Percentiles rank a stretch among this genome's conserved stretches.
Evolutionary conservation across 192 early-diverging fungal species (phyloP).

Genomic region (Coemansia sp.): DNA sequence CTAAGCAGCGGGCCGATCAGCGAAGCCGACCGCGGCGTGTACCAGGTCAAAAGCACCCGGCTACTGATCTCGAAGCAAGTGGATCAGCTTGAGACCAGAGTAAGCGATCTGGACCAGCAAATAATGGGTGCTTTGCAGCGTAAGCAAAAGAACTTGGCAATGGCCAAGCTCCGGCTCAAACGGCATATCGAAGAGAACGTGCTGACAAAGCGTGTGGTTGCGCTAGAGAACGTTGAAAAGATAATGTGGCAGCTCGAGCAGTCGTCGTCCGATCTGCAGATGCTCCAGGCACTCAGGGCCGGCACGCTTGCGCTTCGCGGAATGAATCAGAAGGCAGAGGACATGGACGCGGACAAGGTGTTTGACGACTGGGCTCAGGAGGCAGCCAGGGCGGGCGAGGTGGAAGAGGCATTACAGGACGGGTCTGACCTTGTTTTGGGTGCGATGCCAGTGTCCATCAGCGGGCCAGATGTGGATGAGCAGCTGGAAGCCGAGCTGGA

Average conservation of each 20-base stretch:
- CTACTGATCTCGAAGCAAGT: conserved; percentile 18
- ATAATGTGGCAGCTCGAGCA: conserved; percentile 37
- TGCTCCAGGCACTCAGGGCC: conserved; percentile 25
- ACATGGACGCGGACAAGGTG: conserved; percentile 2
- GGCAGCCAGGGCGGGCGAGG: conserved; percentile 16
- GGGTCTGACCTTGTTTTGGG: background rate
- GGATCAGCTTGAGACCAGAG: conserved; percentile 15
- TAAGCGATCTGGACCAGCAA: conserved; percentile 16
- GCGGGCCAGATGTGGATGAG: conserved; percentile 10
- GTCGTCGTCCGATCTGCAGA: conserved; percentile 36
- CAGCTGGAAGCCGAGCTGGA: conserved; percentile 47
- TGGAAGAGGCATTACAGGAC: conserved; percentile 16
- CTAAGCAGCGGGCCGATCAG: conserved; percentile 7
- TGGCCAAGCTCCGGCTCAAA: conserved; percentile 20
- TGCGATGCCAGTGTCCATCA: background rate
- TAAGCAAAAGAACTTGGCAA: conserved; percentile 17
- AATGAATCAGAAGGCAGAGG: conserved; percentile 15
- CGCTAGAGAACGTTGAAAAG: conserved; percentile 24
- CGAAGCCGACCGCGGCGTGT: conserved; percentile 24
- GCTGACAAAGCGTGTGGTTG: conserved; percentile 19
- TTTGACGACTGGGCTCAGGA: conserved; percentile 42
- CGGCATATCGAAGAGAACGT: conserved; percentile 22
- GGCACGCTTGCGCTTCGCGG: conserved; percentile 29
- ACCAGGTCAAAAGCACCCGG: conserved; percentile 29
- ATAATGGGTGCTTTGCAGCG: conserved; percentile 11